These are phyloP conservation scores for Apiospora phragmitis DNA, from an alignment of 2,329 filamentous ascomycete species.

Conservation along the genomic window DNA sequence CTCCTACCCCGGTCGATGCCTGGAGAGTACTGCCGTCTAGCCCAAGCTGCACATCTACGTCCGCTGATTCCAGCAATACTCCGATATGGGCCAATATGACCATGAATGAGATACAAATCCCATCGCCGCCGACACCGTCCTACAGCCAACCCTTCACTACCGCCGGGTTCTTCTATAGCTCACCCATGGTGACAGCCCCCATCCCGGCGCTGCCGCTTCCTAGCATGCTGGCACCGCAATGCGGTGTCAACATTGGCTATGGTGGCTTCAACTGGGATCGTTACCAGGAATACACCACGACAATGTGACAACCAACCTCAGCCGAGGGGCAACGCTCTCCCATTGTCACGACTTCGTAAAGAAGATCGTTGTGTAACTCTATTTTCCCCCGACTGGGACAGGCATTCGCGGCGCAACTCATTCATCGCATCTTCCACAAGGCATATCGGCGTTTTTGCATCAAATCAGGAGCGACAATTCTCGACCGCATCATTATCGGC, in stretches of 20 bases:
- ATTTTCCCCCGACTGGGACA: conserved; percentile 22
- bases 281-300: conserved; percentile 81
- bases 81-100: conserved; percentile 79
- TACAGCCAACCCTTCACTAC: conserved; percentile 79
- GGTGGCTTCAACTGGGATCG: conserved; percentile 83
- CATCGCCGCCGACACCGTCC: conserved; percentile 66
- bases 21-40: conserved; percentile 93
- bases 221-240: conserved; percentile 83
- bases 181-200: conserved; percentile 71
- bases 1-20: conserved; percentile 74
- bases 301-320: conserved; percentile 73
- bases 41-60: conserved; percentile 71
- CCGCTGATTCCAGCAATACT: conserved; percentile 65
- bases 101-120: conserved; percentile 71
- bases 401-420: conserved; percentile 24
- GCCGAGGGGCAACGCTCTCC: conserved; percentile 47
- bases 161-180: conserved; percentile 76
- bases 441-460: conserved; percentile 35
- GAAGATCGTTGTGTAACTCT: conserved; percentile 13
- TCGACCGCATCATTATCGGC: conserved; percentile 12
- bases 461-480: conserved; percentile 34
- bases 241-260: conserved; percentile 76
- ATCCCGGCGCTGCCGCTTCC: conserved; percentile 79
- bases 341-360: conserved; percentile 45
- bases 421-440: conserved; percentile 21